Evolutionary conservation across 495 filamentous ascomycete genomes (phyloP).

Genomic region (Penicillium simplicissimum): DNA sequence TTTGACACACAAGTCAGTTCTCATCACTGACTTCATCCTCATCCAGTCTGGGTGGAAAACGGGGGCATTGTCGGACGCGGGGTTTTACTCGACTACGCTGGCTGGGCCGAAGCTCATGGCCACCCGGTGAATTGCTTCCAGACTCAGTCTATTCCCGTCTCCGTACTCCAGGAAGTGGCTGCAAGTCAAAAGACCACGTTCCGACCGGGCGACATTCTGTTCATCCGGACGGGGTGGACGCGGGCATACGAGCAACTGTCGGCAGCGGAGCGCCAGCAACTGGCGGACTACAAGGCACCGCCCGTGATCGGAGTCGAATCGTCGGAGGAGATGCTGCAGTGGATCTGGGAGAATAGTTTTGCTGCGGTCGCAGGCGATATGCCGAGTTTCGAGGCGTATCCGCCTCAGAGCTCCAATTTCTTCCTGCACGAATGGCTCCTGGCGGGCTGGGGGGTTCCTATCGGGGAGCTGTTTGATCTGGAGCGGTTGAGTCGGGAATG

Average conservation of each 20-base stretch:
- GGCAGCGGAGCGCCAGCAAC: slow-evolving; percentile 26
- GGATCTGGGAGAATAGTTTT: slow-evolving; percentile 53
- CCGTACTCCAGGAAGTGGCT: slow-evolving; percentile 41
- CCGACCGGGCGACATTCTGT: slow-evolving; percentile 54
- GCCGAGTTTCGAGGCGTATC: slow-evolving; percentile 48
- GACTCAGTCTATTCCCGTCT: slow-evolving; percentile 40
- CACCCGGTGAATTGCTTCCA: slow-evolving; percentile 40
- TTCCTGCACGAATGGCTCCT: slow-evolving; percentile 55
- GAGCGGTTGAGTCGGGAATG: slow-evolving; percentile 50
- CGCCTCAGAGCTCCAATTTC: slow-evolving; percentile 28
- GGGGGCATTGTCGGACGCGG: slow-evolving; percentile 58
- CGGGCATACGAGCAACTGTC: slow-evolving; percentile 41
- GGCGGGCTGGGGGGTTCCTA: slow-evolving; percentile 57
- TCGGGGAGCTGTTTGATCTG: slow-evolving; percentile 62
- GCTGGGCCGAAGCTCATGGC: slow-evolving; percentile 46
- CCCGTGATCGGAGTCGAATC: slow-evolving; percentile 49
- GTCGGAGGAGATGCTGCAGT: slow-evolving; percentile 42
- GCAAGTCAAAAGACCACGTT: slow-evolving; percentile 37
- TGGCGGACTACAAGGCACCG: slow-evolving; percentile 30
- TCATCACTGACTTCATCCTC: not conserved
- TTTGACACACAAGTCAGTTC: not conserved
- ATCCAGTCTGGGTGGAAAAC: slow-evolving; percentile 41
- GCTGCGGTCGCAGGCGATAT: slow-evolving; percentile 54
- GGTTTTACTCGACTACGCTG: slow-evolving; percentile 58
- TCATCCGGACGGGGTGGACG: slow-evolving; percentile 54